Conservation (phyloP, 2,329 filamentous ascomycete species). For the Xylaria sp. region DNA sequence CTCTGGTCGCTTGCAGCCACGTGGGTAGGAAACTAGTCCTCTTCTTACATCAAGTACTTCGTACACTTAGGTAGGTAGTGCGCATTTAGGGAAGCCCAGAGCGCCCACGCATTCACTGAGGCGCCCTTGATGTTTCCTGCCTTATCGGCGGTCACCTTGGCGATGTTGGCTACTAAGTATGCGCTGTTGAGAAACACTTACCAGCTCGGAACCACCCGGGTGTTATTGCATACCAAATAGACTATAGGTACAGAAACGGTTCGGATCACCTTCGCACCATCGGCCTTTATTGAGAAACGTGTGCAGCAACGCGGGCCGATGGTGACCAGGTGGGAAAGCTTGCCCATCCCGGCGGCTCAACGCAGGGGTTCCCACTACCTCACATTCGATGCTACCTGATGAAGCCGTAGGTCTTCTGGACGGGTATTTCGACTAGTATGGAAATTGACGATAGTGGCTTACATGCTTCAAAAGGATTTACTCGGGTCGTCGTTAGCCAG, state of each 20-base stretch:
- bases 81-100: conserved; percentile 13
- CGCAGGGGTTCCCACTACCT: conserved; percentile 37
- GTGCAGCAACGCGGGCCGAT: conserved; percentile 10
- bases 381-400: conserved; percentile 25
- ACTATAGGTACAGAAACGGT: conserved; percentile 19
- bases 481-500: conserved; percentile 11
- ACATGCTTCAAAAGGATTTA: conserved; percentile 28
- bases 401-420: conserved; percentile 17
- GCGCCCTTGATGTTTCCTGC: conserved; percentile 13
- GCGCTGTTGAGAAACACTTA: conserved; percentile 9
- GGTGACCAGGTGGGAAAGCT: conserved; percentile 13
- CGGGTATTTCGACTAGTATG: conserved; percentile 1
- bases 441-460: conserved; percentile 10
- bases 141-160: conserved; percentile 11
- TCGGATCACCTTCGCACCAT: conserved; percentile 3
- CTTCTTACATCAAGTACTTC: conserved; percentile 4
- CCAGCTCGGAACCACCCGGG: not conserved
- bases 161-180: not conserved
- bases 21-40: conserved; percentile 29
- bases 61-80: not conserved
- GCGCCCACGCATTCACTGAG: conserved; percentile 10
- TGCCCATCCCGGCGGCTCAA: conserved; percentile 27
- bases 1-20: conserved; percentile 29
- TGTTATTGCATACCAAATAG: conserved; percentile 10
- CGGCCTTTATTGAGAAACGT: not conserved